Evolutionary conservation across 495 filamentous ascomycete species (phyloP), one percentile per base, ranked within the genome.

Genomic region (Aspergillus homomorphus): DNA sequence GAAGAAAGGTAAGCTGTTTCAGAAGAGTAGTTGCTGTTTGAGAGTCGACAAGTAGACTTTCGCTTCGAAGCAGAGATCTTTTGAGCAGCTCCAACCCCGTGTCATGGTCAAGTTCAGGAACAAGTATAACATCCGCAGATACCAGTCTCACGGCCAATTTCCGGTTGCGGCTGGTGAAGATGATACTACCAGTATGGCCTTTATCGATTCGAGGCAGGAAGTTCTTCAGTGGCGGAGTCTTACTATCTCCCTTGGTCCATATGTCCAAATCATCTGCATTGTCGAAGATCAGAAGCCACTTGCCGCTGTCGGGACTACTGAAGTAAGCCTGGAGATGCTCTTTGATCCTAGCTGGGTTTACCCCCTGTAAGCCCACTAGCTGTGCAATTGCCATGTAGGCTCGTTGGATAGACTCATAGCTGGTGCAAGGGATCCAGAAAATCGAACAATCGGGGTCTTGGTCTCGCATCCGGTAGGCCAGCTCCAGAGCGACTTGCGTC

Each of bases 381-480:
- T 57, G 24, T 0, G 70, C 77, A 54, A 83, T 77, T 3, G 68
- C 65, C 5, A 57, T 6, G 58, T 72, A 84, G 6, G 74, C 66
- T 60, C 80, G 72, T 43, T 82, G 67, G 20, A 84, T 70, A 45
- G 51, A 73, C 48, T 68, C 74, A 1, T 55, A 38, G 54, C 66
- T 81, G 16, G 67, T 65, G 12, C 69, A 73, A 10, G 70, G 69
- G n/a, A 83, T 67, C 81, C 80, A 85, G 65, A 82, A 77, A 42
- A 84, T 62, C 3, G 77, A 81, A 56, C 67, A 80, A 1, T 73
- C 68, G 9, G 66, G 64, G 14, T 73, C 26, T 49, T 64, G 55
- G 2, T 75, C 62, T 62, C 69, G 76, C 21, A 72, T 60, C 54
- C 71, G 64, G 57, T 80, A 78, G 1, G 73, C 74, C 42, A 82